Evolutionary conservation across 495 filamentous ascomycete genomes (phyloP).

Genomic region (Talaromyces wortmannii): DNA sequence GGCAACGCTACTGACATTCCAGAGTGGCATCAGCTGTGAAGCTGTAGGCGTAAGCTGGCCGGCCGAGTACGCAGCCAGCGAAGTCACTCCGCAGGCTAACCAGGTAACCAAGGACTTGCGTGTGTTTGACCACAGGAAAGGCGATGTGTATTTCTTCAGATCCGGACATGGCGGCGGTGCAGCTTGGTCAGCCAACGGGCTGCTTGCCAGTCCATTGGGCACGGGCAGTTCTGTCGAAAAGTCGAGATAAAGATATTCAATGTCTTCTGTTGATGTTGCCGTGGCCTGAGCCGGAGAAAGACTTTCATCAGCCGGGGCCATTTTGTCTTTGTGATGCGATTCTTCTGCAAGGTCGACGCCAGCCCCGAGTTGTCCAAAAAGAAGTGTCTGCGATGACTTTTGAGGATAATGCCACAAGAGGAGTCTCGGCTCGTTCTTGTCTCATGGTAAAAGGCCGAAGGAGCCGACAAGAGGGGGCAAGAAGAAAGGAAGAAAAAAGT

Average conservation of each 20-base stretch:
- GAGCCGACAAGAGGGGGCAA: neutral
- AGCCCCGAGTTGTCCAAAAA: neutral
- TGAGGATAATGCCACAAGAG: too few species aligned
- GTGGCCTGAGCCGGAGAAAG: neutral
- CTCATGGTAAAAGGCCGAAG: neutral
- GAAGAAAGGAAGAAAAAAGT: neutral
- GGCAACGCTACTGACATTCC: conserved; percentile 55
- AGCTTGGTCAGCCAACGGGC: conserved; percentile 20
- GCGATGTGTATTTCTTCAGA: conserved; percentile 60
- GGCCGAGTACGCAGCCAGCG: conserved; percentile 72
- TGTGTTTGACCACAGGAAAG: conserved; percentile 63
- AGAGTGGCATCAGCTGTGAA: conserved; percentile 53
- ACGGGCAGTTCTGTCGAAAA: conserved; percentile 61
- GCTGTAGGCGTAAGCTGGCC: conserved; percentile 71
- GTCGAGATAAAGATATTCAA: conserved; percentile 66
- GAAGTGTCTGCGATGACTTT: too few species aligned
- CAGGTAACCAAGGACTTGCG: conserved; percentile 68
- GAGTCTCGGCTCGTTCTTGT: too few species aligned
- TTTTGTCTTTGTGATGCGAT: neutral
- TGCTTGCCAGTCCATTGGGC: conserved; percentile 37
- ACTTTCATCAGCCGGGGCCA: neutral
- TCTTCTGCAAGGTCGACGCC: neutral
- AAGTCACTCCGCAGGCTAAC: conserved; percentile 69
- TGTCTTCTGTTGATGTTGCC: conserved; percentile 17
- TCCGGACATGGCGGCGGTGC: conserved; percentile 51